phyloP scores from a whole-genome alignment of 495 filamentous ascomycete species.

The Daldinia caldariorum region DNA sequence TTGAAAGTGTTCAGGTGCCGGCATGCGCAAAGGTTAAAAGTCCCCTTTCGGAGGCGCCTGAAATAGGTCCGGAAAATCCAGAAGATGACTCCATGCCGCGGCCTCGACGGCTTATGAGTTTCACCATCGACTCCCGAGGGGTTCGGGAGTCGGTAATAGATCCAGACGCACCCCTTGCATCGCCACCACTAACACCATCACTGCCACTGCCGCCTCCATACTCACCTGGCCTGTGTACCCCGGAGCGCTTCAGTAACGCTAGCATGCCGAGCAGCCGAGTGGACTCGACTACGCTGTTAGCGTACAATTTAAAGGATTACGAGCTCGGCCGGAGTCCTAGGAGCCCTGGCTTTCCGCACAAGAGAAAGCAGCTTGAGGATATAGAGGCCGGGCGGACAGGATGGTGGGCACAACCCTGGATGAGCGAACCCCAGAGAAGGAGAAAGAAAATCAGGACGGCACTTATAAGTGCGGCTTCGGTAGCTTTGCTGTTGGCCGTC shows the following conservation, averaged over 20 bases:
- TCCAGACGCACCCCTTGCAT: constrained; percentile 29
- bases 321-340: not conserved
- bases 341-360: constrained; percentile 1
- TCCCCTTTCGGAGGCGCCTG: constrained; percentile 11
- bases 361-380: constrained; percentile 11
- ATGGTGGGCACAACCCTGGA: not conserved
- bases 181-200: constrained; percentile 28
- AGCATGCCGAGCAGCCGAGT: constrained; percentile 30
- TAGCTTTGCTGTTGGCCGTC: constrained; percentile 28
- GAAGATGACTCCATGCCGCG: constrained; percentile 8
- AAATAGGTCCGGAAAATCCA: not conserved
- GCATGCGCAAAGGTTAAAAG: constrained; percentile 19
- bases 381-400: constrained; percentile 11
- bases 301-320: constrained; percentile 15
- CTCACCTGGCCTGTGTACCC: constrained; percentile 23
- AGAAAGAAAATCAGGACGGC: constrained; percentile 27
- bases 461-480: constrained; percentile 12
- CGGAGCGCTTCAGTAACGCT: constrained; percentile 20
- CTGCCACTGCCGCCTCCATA: constrained; percentile 35
- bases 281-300: constrained; percentile 32
- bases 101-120: constrained; percentile 15
- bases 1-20: constrained; percentile 26
- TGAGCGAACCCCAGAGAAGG: constrained; percentile 18
- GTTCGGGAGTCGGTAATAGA: constrained; percentile 37
- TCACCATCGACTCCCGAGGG: constrained; percentile 26